phyloP scores from a whole-genome alignment of 345 rosid genomes.

The Salix purpurea region DNA sequence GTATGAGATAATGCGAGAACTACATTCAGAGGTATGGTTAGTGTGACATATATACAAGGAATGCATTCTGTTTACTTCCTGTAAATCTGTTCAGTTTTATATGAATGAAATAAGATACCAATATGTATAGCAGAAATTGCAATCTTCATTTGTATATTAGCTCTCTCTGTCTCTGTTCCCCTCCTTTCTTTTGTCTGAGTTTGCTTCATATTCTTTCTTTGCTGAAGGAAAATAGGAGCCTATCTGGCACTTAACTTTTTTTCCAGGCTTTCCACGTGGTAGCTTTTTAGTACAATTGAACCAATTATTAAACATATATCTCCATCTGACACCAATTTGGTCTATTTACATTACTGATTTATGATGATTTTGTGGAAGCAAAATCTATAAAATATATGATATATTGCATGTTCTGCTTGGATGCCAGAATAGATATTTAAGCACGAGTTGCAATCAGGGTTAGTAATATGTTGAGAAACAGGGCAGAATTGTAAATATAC shows the following conservation, averaged over 20 bases:
- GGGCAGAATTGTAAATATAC: neutral
- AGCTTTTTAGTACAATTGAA: neutral
- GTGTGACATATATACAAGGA: neutral
- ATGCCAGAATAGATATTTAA: neutral
- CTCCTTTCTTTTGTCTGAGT: neutral
- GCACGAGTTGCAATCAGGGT: neutral
- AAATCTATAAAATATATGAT: neutral
- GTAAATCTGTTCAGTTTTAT: neutral
- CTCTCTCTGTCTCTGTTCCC: neutral
- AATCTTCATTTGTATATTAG: neutral
- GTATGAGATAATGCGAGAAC: conserved; percentile 98
- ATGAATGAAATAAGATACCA: neutral
- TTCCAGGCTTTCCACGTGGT: neutral
- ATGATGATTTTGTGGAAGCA: neutral
- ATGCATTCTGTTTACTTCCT: conserved; percentile 1
- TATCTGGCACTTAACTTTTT: neutral
- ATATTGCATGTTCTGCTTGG: neutral
- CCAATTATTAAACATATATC: neutral
- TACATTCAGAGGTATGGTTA: conserved; percentile 79
- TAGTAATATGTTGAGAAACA: conserved; percentile 4
- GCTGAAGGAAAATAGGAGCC: neutral
- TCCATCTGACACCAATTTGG: neutral
- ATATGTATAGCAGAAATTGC: neutral
- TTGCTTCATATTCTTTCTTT: neutral
- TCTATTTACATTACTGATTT: neutral